phyloP scores from a whole-genome alignment of 2,329 filamentous ascomycete species.

The Ophiocordyceps camponoti-rufipedis region DNA sequence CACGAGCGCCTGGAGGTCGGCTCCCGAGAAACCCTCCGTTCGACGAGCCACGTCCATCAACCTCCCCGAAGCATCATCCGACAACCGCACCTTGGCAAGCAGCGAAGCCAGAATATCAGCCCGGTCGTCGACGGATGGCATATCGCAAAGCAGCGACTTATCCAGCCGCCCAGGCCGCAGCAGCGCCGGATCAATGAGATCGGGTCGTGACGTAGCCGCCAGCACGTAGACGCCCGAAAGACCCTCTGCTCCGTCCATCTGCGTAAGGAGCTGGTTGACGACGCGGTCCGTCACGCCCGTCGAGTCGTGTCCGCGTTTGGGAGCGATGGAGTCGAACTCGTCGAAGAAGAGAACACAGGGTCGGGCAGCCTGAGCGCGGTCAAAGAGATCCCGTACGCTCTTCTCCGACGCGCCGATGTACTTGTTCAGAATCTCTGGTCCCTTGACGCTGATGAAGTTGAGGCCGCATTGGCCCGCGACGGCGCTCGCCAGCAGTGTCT shows the following conservation, averaged over 20 bases:
- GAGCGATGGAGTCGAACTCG: slow-evolving; percentile 94
- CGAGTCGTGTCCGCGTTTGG: slow-evolving; percentile 89
- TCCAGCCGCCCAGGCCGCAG: slow-evolving; percentile 83
- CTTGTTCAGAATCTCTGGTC: slow-evolving; percentile 95
- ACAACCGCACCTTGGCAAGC: slow-evolving; percentile 63
- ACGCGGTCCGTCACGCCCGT: slow-evolving; percentile 98
- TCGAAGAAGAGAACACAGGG: slow-evolving; percentile 97
- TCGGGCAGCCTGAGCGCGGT: slow-evolving; percentile 73
- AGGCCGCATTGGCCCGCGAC: slow-evolving; percentile 96
- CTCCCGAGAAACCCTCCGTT: slow-evolving; percentile 84
- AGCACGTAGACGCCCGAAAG: slow-evolving; percentile 90
- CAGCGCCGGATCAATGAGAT: slow-evolving; percentile 87
- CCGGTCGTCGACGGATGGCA: slow-evolving; percentile 64
- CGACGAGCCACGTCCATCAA: slow-evolving; percentile 57
- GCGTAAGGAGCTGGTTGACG: slow-evolving; percentile 92
- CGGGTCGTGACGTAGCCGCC: slow-evolving; percentile 81
- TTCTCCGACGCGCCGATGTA: slow-evolving; percentile 98
- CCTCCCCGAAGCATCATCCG: slow-evolving; percentile 40
- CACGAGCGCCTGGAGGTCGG: slow-evolving; percentile 83
- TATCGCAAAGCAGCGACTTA: slow-evolving; percentile 81
- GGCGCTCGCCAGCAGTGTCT: slow-evolving; percentile 85
- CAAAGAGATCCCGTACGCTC: slow-evolving; percentile 85
- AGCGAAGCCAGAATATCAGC: slow-evolving; percentile 77
- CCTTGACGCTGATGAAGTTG: slow-evolving; percentile 97
- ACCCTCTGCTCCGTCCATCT: slow-evolving; percentile 97